phyloP scores from a whole-genome alignment of 2,329 filamentous ascomycete species.

The Neodidymelliopsis sp. region DNA sequence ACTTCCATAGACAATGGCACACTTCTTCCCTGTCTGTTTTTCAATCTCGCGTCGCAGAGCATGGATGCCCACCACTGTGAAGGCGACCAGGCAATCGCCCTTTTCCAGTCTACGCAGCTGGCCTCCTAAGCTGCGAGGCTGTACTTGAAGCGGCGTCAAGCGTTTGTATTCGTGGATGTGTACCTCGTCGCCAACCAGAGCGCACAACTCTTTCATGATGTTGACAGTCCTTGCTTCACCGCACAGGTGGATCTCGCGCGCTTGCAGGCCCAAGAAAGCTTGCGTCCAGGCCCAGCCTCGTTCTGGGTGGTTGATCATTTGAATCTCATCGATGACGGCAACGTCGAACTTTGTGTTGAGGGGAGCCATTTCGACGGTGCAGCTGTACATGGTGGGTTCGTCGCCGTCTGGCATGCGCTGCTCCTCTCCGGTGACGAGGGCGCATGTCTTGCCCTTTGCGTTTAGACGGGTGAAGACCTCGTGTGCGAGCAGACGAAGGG shows the following conservation, averaged over 20 bases:
- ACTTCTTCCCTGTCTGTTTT: constrained; percentile 74
- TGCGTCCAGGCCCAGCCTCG: constrained; percentile 96
- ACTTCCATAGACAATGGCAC: constrained; percentile 91
- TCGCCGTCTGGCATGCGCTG: constrained; percentile 68
- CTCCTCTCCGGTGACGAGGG: constrained; percentile 91
- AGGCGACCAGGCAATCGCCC: constrained; percentile 89
- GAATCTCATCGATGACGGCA: constrained; percentile 96
- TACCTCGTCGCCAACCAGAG: constrained; percentile 80
- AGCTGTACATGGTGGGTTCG: constrained; percentile 70
- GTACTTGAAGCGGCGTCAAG: constrained; percentile 77
- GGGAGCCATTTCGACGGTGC: constrained; percentile 91
- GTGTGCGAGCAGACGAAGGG: constrained; percentile 85
- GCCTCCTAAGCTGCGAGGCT: constrained; percentile 67
- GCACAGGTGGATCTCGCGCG: constrained; percentile 90
- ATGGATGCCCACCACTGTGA: constrained; percentile 84
- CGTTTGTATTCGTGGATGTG: constrained; percentile 84
- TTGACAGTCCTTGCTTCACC: constrained; percentile 85
- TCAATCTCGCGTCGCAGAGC: constrained; percentile 81
- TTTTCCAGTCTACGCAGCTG: constrained; percentile 77
- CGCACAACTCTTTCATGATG: constrained; percentile 78
- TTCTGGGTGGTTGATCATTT: constrained; percentile 85
- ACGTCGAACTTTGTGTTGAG: constrained; percentile 74
- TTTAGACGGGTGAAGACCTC: constrained; percentile 91
- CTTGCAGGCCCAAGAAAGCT: constrained; percentile 84
- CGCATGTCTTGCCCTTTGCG: constrained; percentile 77